These are phyloP conservation scores for Cardiosporidium cionae DNA, from an alignment of 169 alveolate genomes.

Conservation along the genomic window DNA sequence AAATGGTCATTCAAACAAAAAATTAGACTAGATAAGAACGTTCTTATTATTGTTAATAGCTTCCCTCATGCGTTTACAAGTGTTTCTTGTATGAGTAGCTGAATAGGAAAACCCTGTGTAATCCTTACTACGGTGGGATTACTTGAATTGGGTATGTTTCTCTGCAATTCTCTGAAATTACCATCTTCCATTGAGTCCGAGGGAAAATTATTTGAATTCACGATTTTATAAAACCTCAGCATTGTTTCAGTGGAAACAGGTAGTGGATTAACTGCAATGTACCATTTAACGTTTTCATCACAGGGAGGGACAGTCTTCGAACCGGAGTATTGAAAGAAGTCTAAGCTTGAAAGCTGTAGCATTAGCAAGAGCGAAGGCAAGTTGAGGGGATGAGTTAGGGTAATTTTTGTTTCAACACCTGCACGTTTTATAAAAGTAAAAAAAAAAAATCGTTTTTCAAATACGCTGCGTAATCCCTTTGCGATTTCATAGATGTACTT, in stretches of 20 bases:
- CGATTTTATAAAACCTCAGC: constrained; percentile 61
- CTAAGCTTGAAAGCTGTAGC: constrained; percentile 58
- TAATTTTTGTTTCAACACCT: constrained; percentile 42
- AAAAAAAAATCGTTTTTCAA: background rate
- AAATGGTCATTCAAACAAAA: too few species aligned
- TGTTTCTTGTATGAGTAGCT: constrained; percentile 51
- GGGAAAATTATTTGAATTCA: constrained; percentile 39
- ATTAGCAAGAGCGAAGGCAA: constrained; percentile 62
- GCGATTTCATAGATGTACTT: too few species aligned
- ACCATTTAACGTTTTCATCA: constrained; percentile 67
- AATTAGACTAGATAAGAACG: too few species aligned
- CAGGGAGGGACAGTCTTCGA: constrained; percentile 63
- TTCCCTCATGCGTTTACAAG: too few species aligned
- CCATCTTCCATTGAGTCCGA: constrained; percentile 33
- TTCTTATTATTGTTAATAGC: too few species aligned
- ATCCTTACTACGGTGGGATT: constrained; percentile 58
- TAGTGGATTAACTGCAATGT: constrained; percentile 65
- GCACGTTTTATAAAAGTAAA: background rate
- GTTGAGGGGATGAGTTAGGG: constrained; percentile 51
- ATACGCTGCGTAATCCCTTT: background rate
- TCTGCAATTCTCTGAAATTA: constrained; percentile 56
- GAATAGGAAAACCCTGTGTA: constrained; percentile 66
- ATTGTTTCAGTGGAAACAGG: constrained; percentile 70
- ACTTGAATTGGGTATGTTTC: constrained; percentile 44
- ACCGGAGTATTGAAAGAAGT: constrained; percentile 67